phyloP scores from a whole-genome alignment of 177 flowering plant species.

The Tripterygium wilfordii region DNA sequence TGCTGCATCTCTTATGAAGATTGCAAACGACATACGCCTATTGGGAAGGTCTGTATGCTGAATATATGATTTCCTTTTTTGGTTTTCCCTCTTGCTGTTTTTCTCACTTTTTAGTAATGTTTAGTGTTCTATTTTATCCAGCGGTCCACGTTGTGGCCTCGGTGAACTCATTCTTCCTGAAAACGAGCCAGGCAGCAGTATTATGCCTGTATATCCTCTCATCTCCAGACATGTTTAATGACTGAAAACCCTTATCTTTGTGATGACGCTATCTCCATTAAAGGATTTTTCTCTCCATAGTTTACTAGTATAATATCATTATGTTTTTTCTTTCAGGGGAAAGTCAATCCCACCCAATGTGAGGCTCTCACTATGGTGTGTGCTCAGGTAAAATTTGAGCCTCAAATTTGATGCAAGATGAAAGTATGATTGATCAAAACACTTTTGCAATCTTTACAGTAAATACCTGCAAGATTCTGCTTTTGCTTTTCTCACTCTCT shows the following conservation, averaged over 20 bases:
- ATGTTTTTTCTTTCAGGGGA: conserved; percentile 71
- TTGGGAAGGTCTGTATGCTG: conserved; percentile 75
- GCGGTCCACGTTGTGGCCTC: conserved; percentile 99
- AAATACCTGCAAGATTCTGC: no score
- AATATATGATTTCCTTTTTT: no score
- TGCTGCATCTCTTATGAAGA: conserved; percentile 86
- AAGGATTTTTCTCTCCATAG: no score
- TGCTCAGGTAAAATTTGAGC: conserved; percentile 70
- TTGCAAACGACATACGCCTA: conserved; percentile 89
- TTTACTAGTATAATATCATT: no score
- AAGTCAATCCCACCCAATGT: conserved; percentile 98
- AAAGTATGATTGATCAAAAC: neutral
- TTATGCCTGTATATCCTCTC: conserved; percentile 81
- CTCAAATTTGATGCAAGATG: no score
- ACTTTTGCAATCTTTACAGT: no score
- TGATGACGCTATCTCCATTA: no score
- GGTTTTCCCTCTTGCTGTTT: no score
- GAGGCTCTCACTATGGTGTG: conserved; percentile 99
- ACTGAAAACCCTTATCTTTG: no score
- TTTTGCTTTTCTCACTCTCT: no score
- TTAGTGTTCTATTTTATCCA: conserved; percentile 25
- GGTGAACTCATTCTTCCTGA: conserved; percentile 98
- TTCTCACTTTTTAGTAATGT: neutral
- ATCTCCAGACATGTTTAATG: neutral
- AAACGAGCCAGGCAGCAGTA: conserved; percentile 99